Evolutionary conservation across 306 rosid species (phyloP).

Genomic region (Prinsepia uniflora): DNA sequence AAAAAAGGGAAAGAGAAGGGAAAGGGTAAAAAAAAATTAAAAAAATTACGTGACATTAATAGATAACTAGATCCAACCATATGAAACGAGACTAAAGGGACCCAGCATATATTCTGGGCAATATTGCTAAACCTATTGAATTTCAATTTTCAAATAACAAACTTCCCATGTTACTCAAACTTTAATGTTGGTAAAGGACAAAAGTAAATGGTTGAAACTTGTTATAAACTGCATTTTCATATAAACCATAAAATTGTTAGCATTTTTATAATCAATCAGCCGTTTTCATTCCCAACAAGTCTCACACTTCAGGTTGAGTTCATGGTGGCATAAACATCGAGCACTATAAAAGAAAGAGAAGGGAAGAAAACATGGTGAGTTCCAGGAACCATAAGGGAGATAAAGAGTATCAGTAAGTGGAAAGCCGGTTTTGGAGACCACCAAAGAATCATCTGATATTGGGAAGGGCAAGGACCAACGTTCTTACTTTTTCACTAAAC

Average conservation of each 20-base stretch:
- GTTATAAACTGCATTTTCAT: not conserved
- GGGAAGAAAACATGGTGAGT: not conserved
- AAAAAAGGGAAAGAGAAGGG: too few relatives aligned
- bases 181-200: not conserved
- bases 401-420: not conserved
- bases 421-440: not conserved
- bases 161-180: not conserved
- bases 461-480: not conserved
- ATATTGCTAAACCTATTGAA: not conserved
- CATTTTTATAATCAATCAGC: not conserved
- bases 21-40: not conserved
- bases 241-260: too few relatives aligned
- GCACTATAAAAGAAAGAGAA: not conserved
- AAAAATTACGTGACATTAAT: not conserved
- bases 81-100: not conserved
- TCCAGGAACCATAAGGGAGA: not conserved
- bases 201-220: not conserved
- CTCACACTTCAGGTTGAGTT: not conserved
- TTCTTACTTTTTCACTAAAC: not conserved
- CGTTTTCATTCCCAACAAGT: not conserved
- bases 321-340: not conserved
- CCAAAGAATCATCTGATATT: not conserved
- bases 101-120: not conserved
- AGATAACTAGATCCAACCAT: not conserved
- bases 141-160: not conserved